phyloP scores from a whole-genome alignment of 2,329 filamentous ascomycete genomes.

The Botrytis tulipae region DNA sequence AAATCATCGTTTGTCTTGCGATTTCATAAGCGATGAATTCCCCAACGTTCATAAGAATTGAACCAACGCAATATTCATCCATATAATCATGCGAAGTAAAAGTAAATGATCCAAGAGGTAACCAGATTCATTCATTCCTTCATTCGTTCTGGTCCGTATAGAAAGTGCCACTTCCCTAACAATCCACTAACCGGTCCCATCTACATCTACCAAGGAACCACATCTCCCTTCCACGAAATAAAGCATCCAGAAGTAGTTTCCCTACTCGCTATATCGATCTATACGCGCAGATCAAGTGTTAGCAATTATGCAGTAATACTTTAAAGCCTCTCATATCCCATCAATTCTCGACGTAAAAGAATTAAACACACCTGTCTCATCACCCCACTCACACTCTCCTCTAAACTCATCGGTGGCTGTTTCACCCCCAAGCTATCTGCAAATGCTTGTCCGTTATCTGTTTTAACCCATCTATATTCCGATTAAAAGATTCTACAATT shows the following conservation, averaged over 20 bases:
- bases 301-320: background rate
- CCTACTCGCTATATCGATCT: slow-evolving; percentile 43
- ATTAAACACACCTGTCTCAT: slow-evolving; percentile 15
- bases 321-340: background rate
- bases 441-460: slow-evolving; percentile 43
- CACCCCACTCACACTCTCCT: slow-evolving; percentile 40
- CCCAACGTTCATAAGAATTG: background rate
- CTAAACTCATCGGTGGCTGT: slow-evolving; percentile 40
- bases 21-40: background rate
- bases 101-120: no score
- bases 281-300: background rate
- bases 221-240: slow-evolving; percentile 29
- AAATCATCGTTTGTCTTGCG: background rate
- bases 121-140: no score
- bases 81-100: background rate
- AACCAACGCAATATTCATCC: background rate
- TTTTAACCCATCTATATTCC: slow-evolving; percentile 41
- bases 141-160: background rate
- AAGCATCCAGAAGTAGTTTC: slow-evolving; percentile 34
- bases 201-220: slow-evolving; percentile 27
- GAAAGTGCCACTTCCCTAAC: background rate
- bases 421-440: slow-evolving; percentile 38
- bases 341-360: no score
- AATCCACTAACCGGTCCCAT: background rate
- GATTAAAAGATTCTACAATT: background rate